Conservation (phyloP, 2,329 filamentous ascomycete genomes). For the Fusarium oligoseptatum region DNA sequence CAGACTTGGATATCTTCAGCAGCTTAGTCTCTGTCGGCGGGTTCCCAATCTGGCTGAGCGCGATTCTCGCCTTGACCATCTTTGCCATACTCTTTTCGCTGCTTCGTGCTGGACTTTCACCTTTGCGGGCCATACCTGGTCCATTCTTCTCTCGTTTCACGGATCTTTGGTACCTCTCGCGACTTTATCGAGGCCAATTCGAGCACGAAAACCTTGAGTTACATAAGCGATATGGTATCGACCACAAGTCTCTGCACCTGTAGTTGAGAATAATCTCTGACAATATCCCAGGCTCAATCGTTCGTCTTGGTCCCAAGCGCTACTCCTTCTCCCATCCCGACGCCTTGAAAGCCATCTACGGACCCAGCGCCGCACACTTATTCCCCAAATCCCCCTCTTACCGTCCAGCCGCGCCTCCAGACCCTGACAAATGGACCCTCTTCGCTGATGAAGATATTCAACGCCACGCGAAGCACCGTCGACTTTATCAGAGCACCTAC, state of each 20-base stretch:
- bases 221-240: conserved; percentile 12
- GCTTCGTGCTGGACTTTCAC: neutral
- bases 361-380: neutral
- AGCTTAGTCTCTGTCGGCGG: neutral
- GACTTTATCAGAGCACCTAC: conserved; percentile 28
- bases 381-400: conserved; percentile 37
- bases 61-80: neutral
- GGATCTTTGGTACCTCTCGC: conserved; percentile 21
- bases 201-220: conserved; percentile 10
- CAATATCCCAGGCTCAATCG: neutral
- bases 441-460: conserved; percentile 21
- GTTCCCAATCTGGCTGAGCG: neutral
- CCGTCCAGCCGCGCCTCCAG: neutral
- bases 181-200: conserved; percentile 15
- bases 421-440: neutral
- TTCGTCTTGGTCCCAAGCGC: conserved; percentile 19
- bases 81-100: neutral
- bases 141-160: neutral
- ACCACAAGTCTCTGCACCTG: fast-evolving
- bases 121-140: neutral
- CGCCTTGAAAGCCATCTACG: conserved; percentile 29
- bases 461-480: conserved; percentile 10
- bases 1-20: neutral
- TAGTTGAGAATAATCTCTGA: neutral
- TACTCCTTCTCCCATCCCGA: conserved; percentile 21